Evolutionary conservation across 176 grass and related monocot species (phyloP), one percentile per base, ranked within the genome.

Genomic region (Rhynchospora breviuscula): DNA sequence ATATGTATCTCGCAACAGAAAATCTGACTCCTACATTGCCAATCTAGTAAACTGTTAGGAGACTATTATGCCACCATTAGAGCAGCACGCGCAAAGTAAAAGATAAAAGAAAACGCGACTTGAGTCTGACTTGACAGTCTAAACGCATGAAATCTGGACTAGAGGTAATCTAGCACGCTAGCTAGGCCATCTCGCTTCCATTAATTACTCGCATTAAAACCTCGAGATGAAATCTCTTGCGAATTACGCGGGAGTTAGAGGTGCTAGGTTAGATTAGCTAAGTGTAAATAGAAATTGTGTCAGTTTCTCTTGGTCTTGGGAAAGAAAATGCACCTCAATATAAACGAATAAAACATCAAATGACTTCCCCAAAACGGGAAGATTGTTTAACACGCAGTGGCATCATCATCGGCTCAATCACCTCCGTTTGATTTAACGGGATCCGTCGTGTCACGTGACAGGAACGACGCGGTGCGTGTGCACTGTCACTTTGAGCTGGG

Each of bases 331-430:
- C 63, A 31, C 10, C 9, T 23, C 22, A 23, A 23, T 31, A 2
- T 33, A 22, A 31, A 26, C 35, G 33, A 66, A 5, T 3, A 33
- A 65, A 62, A 62, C 15, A 63, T 43, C 59, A 57, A 43, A 18
- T 12, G 49, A 80, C 54, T 63, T 62, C 15, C 18, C 78, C 78
- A 11, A 80, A 80, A 80, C 57, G 78, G 78, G 4, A 80, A 80
- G 45, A 10, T 19, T 8, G 9, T 70, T 70, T 70, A 10, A 70
- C 18, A 33, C 5, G 7, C 6, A 70, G 7, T 33, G 0, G 25
- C 66, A 45, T 82, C 63, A 31, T 65, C 44, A 64, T 61, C 26
- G 69, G 31, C 4, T 26, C 10, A 47, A 25, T 58, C 15, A n/a
- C 6, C 45, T 52, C 18, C 46, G 46, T 83, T 35, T 11, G 81